Percentiles rank a stretch among this genome's conserved stretches.
Evolutionary conservation across 306 rosid species (phyloP).

Genomic region (Lupinus albus): DNA sequence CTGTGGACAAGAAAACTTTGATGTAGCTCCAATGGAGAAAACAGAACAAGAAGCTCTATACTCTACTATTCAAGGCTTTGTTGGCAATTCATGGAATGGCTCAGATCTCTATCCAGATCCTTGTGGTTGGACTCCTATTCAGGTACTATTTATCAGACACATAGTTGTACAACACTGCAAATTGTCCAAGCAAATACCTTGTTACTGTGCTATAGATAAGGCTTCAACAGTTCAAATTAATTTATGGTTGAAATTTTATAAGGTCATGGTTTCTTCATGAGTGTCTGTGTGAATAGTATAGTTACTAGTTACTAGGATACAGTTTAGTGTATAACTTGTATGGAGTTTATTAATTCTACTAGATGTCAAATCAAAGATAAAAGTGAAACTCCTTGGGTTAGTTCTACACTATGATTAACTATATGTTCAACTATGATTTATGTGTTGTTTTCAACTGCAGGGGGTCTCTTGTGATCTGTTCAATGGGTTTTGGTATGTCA

Average conservation of each 20-base stretch:
- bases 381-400: constrained; percentile 5
- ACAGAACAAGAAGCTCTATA: constrained; percentile 69
- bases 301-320: neutral
- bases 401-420: constrained; percentile 1
- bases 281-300: constrained; percentile 10
- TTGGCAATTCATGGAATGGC: constrained; percentile 94
- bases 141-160: constrained; percentile 52
- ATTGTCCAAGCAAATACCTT: constrained; percentile 22
- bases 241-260: constrained; percentile 20
- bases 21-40: constrained; percentile 77
- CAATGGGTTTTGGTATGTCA: constrained; percentile 85
- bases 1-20: constrained; percentile 54
- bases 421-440: neutral
- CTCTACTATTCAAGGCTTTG: constrained; percentile 88
- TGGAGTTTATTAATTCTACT: neutral
- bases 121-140: constrained; percentile 97
- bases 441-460: constrained; percentile 51
- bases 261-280: constrained; percentile 9
- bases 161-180: constrained; percentile 6
- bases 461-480: constrained; percentile 88
- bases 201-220: constrained; percentile 27
- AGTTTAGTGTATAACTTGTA: constrained; percentile 17
- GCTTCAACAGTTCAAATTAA: constrained; percentile 23
- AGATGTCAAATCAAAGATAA: neutral
- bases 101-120: constrained; percentile 98